These are phyloP conservation scores for Dioszegia aurantiaca DNA, from an alignment of 768 basidiomycete species.

Conservation along the genomic window DNA sequence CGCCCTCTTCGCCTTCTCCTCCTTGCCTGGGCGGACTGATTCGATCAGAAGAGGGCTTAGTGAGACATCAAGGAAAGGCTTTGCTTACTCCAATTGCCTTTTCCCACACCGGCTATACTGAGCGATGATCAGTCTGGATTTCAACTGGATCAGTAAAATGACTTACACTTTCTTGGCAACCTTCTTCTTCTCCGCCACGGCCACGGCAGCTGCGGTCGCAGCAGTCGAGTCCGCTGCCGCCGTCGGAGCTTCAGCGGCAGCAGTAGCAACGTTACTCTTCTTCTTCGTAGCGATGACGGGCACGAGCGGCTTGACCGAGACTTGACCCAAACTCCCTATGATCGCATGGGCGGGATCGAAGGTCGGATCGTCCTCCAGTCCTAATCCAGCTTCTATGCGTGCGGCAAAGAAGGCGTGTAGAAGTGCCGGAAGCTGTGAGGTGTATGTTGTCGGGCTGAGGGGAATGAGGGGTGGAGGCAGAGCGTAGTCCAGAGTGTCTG, in stretches of 20 bases:
- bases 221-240: no score
- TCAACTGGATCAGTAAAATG: slow-evolving; percentile 6
- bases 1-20: slow-evolving; percentile 29
- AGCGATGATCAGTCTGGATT: slow-evolving; percentile 10
- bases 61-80: no score
- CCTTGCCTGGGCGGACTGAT: slow-evolving; percentile 44
- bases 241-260: slow-evolving; percentile 2
- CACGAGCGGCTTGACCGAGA: slow-evolving; percentile 27
- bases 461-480: slow-evolving; percentile 78
- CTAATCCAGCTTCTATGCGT: slow-evolving; percentile 32
- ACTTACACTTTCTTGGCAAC: slow-evolving; percentile 34
- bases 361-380: slow-evolving; percentile 32
- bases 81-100: slow-evolving; percentile 48
- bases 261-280: slow-evolving; percentile 7
- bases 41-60: slow-evolving; percentile 11
- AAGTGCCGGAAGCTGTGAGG: slow-evolving; percentile 74
- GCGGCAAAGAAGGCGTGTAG: slow-evolving; percentile 67
- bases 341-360: slow-evolving; percentile 39
- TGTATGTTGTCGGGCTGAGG: slow-evolving; percentile 64
- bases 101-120: slow-evolving; percentile 33
- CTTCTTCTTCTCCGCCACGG: slow-evolving; percentile 28
- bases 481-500: slow-evolving; percentile 65
- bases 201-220: slow-evolving; percentile 1
- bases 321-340: slow-evolving; percentile 46
- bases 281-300: slow-evolving; percentile 15